Conservation (phyloP, 208 protist genomes). For the Trypanosoma melophagium region DNA sequence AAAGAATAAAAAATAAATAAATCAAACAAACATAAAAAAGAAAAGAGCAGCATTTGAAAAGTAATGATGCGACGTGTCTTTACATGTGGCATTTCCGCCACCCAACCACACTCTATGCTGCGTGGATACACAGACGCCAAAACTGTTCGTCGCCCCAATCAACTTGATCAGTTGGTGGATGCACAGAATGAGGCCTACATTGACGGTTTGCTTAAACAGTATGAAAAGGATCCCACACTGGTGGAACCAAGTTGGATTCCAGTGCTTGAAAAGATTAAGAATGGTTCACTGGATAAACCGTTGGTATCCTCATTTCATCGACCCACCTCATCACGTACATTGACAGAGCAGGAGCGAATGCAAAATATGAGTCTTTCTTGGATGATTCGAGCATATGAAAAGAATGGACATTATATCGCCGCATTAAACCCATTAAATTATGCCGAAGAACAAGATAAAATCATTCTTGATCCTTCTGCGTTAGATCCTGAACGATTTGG, state of each 20-base stretch:
- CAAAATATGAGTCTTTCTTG: constrained; percentile 90
- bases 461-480: constrained; percentile 26
- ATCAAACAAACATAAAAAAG: background rate
- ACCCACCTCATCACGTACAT: constrained; percentile 50
- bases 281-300: constrained; percentile 44
- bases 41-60: background rate
- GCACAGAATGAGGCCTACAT: constrained; percentile 78
- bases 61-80: constrained; percentile 74
- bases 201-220: constrained; percentile 75
- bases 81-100: constrained; percentile 11
- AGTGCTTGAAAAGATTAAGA: constrained; percentile 72
- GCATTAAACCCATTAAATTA: constrained; percentile 72
- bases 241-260: constrained; percentile 84
- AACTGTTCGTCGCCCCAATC: constrained; percentile 76
- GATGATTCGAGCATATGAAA: constrained; percentile 90
- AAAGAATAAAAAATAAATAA: background rate
- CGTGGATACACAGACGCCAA: constrained; percentile 73
- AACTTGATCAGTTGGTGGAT: constrained; percentile 71
- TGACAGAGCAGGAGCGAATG: constrained; percentile 76
- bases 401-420: constrained; percentile 79
- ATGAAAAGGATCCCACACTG: constrained; percentile 62
- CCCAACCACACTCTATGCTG: constrained; percentile 5
- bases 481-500: constrained; percentile 75
- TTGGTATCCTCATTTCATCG: constrained; percentile 77
- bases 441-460: constrained; percentile 24